Evolutionary conservation across 2,329 filamentous ascomycete genomes (phyloP).

Genomic region (Lachnellula suecica): DNA sequence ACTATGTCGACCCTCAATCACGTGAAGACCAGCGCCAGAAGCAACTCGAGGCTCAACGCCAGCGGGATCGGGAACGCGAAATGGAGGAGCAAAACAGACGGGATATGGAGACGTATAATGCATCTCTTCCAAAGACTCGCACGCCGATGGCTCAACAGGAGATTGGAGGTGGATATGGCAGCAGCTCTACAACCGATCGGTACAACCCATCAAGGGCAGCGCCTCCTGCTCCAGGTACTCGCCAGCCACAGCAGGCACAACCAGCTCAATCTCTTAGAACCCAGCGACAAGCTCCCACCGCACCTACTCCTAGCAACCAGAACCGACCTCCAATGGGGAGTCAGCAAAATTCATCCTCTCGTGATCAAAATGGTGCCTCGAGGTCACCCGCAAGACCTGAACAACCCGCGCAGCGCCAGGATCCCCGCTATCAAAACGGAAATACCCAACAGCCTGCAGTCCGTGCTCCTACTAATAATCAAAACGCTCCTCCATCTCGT

Average conservation of each 20-base stretch:
- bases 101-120: slow-evolving; percentile 86
- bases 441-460: slow-evolving; percentile 25
- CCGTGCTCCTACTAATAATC: slow-evolving; percentile 48
- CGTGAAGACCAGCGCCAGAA: slow-evolving; percentile 58
- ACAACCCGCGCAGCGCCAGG: slow-evolving; percentile 34
- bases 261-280: slow-evolving; percentile 57
- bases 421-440: slow-evolving; percentile 40
- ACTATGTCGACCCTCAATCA: slow-evolving; percentile 50
- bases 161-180: slow-evolving; percentile 58
- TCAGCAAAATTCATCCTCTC: slow-evolving; percentile 50
- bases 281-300: slow-evolving; percentile 79
- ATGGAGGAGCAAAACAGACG: slow-evolving; percentile 67
- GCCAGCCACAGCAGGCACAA: slow-evolving; percentile 55
- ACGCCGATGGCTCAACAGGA: slow-evolving; percentile 86
- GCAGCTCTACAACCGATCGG: slow-evolving; percentile 48
- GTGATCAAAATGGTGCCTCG: slow-evolving; percentile 28
- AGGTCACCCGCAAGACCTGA: slow-evolving; percentile 43
- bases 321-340: slow-evolving; percentile 46
- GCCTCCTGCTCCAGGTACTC: slow-evolving; percentile 67
- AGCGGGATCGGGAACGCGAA: slow-evolving; percentile 50
- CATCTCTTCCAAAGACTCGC: slow-evolving; percentile 79
- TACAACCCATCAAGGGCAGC: slow-evolving; percentile 86
- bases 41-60: slow-evolving; percentile 57
- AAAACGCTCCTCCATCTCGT: slow-evolving; percentile 45
- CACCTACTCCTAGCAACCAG: slow-evolving; percentile 50